Evolutionary conservation across 257 asterid genomes (phyloP).

Genomic region (Solanum boliviense): DNA sequence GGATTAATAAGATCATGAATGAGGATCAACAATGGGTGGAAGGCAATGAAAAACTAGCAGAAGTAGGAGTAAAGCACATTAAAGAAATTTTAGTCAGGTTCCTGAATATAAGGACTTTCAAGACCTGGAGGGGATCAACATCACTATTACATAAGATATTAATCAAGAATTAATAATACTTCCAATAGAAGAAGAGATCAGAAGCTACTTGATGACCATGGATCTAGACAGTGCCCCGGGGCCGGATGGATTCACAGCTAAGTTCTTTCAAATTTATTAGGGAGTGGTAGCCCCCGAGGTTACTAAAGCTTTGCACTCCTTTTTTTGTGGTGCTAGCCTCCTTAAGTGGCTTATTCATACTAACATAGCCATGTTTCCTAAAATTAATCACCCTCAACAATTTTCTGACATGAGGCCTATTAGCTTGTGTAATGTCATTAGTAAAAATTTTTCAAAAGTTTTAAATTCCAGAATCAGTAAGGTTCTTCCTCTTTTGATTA

Average conservation of each 20-base stretch:
- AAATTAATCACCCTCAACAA: not conserved
- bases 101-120: too few relatives aligned
- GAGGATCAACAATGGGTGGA: too few relatives aligned
- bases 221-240: not conserved
- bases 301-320: not conserved
- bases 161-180: too few relatives aligned
- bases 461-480: not conserved
- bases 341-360: not conserved
- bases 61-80: too few relatives aligned
- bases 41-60: too few relatives aligned
- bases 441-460: not conserved
- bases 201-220: too few relatives aligned
- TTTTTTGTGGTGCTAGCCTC: not conserved
- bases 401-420: not conserved
- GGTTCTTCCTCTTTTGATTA: not conserved
- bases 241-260: not conserved
- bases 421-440: not conserved
- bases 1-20: too few relatives aligned
- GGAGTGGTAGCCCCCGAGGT: not conserved
- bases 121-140: too few relatives aligned
- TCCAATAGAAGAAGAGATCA: too few relatives aligned
- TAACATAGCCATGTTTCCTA: not conserved
- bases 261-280: not conserved
- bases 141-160: too few relatives aligned
- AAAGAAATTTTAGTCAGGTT: too few relatives aligned